A percentile compares a stretch with the other conserved stretches of the same genome.
Evolutionary conservation across 2,329 filamentous ascomycete genomes (phyloP).

Genomic region (Ascochyta lentis): DNA sequence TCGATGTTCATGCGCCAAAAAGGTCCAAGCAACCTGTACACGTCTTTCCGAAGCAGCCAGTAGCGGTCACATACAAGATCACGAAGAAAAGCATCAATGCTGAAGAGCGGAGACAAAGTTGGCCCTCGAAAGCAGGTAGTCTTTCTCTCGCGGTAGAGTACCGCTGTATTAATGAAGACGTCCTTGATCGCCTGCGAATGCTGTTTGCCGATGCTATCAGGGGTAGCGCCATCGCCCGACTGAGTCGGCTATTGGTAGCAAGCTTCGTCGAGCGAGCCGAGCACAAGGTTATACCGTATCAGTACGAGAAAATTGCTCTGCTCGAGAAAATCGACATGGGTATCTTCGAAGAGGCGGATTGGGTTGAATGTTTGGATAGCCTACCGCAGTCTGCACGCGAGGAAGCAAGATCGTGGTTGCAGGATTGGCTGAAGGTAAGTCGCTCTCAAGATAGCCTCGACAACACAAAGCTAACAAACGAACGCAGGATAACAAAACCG

Average conservation of each 20-base stretch:
- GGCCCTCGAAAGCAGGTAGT: constrained; percentile 42
- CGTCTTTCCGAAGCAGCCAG: constrained; percentile 82
- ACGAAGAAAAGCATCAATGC: constrained; percentile 57
- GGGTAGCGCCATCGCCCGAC: constrained; percentile 54
- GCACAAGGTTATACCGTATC: constrained; percentile 54
- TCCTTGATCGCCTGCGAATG: constrained; percentile 58
- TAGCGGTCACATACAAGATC: constrained; percentile 81
- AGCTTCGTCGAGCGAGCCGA: constrained; percentile 57
- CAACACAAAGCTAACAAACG: constrained; percentile 21
- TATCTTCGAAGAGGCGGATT: constrained; percentile 60
- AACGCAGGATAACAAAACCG: constrained; percentile 33
- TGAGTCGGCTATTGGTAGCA: constrained; percentile 60
- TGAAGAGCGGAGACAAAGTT: constrained; percentile 31
- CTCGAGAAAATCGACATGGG: constrained; percentile 60
- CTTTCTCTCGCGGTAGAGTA: constrained; percentile 77
- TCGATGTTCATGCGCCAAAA: constrained; percentile 66
- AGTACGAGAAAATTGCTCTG: constrained; percentile 63
- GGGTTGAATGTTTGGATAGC: constrained; percentile 60
- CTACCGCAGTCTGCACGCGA: constrained; percentile 55
- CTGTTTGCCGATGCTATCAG: constrained; percentile 57
- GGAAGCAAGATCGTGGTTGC: constrained; percentile 59
- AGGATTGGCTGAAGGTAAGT: constrained; percentile 63
- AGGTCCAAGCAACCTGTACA: constrained; percentile 56
- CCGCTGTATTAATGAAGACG: constrained; percentile 76
- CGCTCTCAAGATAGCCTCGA: background rate